Evolutionary conservation across 2,329 filamentous ascomycete species (phyloP).

Genomic region (Tolypocladium sp.): DNA sequence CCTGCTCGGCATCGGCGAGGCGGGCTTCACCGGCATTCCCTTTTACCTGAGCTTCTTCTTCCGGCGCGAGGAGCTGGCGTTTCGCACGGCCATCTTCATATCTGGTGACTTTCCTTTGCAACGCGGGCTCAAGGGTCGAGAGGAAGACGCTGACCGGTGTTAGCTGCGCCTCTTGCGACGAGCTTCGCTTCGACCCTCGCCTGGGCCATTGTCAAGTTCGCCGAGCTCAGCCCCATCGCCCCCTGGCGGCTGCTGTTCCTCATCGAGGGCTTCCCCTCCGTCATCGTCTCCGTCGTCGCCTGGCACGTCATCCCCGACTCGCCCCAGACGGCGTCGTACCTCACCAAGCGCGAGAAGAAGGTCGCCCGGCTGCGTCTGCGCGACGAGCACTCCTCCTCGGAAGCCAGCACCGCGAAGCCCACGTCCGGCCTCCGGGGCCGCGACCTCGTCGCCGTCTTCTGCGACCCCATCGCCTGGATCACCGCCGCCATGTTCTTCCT

Average conservation of each 20-base stretch:
- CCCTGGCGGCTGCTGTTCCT: conserved; percentile 83
- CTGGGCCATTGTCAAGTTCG: conserved; percentile 66
- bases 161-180: conserved; percentile 70
- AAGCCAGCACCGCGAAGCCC: neutral
- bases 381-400: conserved; percentile 21
- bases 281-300: conserved; percentile 63
- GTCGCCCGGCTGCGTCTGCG: conserved; percentile 63
- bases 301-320: conserved; percentile 71
- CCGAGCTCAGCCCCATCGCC: conserved; percentile 56
- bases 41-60: conserved; percentile 59
- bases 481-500: conserved; percentile 79
- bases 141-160: neutral
- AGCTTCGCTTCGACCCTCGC: conserved; percentile 70
- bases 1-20: conserved; percentile 54
- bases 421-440: conserved; percentile 36
- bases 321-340: conserved; percentile 55
- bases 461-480: conserved; percentile 44
- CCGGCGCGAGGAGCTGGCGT: conserved; percentile 63
- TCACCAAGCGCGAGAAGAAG: conserved; percentile 54
- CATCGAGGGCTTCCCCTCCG: conserved; percentile 75
- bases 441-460: conserved; percentile 42
- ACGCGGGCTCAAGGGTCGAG: no score
- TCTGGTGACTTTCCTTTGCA: conserved; percentile 48
- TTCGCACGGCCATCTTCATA: conserved; percentile 78
- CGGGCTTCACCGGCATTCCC: conserved; percentile 55